Evolutionary conservation across 345 rosid genomes (phyloP), one percentile per base, ranked within the genome.

Genomic region (Gossypium sturtianum): DNA sequence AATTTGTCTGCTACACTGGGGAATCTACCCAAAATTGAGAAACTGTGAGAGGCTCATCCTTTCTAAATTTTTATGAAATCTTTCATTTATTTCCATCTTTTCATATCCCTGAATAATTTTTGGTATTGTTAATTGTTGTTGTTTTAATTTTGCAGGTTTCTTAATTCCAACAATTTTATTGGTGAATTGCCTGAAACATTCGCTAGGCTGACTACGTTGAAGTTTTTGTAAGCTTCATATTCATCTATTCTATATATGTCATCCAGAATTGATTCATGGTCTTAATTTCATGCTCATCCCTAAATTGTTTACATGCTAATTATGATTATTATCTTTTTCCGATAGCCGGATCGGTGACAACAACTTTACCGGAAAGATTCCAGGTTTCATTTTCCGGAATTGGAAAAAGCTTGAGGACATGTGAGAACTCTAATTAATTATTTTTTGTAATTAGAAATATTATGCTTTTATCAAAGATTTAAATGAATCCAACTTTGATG

Each of bases 271-370:
- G 41, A 34, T 34, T 34, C 41, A 34, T 34, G 41, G 41, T 34
- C 41, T 5, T 34, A 34, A 34, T 5, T 1, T 5, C 54, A 51
- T 51, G 54, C 54, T 16, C 54, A 13, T 49, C 19, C 19, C 17
- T 51, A 51, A 51, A 16, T 16, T 51, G 19, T 51, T 51, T 51
- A 13, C 19, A 13, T 12, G 9, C 54, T 51, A 51, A 51, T 51
- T 7, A 16, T 16, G 54, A 15, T 51, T 16, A 15, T 51, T 51
- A 13, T 51, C 12, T n/a, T 52, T 65, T 5, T n/a, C 16, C 58
- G 25, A 51, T 66, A 89, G 93, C 16, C 81, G 87, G 54, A 73
- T 89, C 7, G 29, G 86, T 59, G 93, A 89, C 68, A 89, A 86
- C 71, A 52, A 69, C 9, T 89, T 91, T 75, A 79, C 43, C 0